Base-by-base conservation (phyloP, 1,284 basidiomycete genomes). In the Leccinum glutinopallens region DNA sequence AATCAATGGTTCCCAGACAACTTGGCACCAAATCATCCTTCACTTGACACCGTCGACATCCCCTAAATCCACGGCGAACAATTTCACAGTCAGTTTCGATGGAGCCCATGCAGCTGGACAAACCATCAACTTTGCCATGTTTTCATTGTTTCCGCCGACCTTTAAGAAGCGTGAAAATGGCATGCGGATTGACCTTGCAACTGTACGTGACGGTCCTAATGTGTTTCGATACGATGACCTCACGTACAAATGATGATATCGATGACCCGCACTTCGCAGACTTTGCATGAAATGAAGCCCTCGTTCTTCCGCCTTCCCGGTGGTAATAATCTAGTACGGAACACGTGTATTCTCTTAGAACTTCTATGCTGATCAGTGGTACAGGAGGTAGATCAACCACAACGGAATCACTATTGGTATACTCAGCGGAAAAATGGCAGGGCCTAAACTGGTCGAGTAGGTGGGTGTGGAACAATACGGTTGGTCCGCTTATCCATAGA, bases 61-160 rank as follows among this genome's bases (percentile, higher is more conserved):
- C 35, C 77, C 80, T 0, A 32, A 69, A 2, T 72, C 78, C 59
- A 76, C 76, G 1, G 81, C 82, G 60, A 84, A 87, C 69, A 80
- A 80, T 49, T 86, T 87, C 68, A 80, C 77, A 0, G 76, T 91
- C 17, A 84, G 83, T 1, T 71, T 90, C 5, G 79, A 88, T 63
- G 85, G 82, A 4, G 72, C 75, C 0, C 71, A 75, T 2, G 80
- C 81, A 1, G 74, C 80, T 1, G 86, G 83, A 8, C 77, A 84
- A 39, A 83, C 80, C 0, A 79, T 90, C 60, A 76, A 86, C 68
- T 90, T 91, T 66, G 84, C 85, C 0, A 77, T 91, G 80, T 80
- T 90, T 61, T 87, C 85, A 3, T 77, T 91, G 59, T 90, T 91
- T 76, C 89, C 89, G 3, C 89, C 89, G 1, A 91, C 89, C 1